Base-by-base conservation (phyloP, 768 basidiomycete species). In the Hygrocybe coccinea region DNA sequence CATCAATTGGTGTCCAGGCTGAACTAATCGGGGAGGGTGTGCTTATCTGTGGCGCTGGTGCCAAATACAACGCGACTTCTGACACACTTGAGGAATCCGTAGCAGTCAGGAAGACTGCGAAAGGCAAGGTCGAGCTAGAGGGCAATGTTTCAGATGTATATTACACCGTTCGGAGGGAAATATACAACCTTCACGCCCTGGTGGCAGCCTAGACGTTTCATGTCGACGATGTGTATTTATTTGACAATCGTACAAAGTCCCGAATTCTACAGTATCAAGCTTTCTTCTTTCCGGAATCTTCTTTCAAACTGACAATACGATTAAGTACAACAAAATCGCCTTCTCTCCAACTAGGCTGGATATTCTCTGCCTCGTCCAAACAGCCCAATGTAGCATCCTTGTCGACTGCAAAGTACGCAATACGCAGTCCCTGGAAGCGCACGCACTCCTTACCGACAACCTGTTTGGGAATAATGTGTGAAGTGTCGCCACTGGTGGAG, bases 1-100 rank as follows among this genome's bases (percentile, higher is more conserved):
- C 84, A 4, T 69, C 82, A 1, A 73, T 91, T 2, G 86, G 87
- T 9, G 84, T 98, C 45, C 86, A 89, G 43, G 91, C 95, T 0
- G 95, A 97, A 69, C 85, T 98, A 54, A 86, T 94, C n/a, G 95
- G 95, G 21, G 95, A 98, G 72, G 97, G 97, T 74, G 89, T 95
- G 8, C 77, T 99, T 25, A 81, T 99, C 35, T 99, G 97, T 65
- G 87, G 86, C 37, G 75, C 78, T 7, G 82, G 76, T 34, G 83
- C 78, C 15, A 80, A 72, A 68, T 64, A 68, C 46, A 62, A 62
- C 57, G 65, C 72, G 44, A 67, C 71, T 25, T 67, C 76, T 34
- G 79, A 82, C 52, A 63, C 74, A 33, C 65, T 82, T 29, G 78
- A 81, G 57, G 84, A 87, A 52, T 80, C 85, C 2, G 94, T 97